A percentile compares a stretch with the other conserved stretches of the same genome.
These are phyloP conservation scores for Lithocarpus polystachyus DNA, from an alignment of 306 rosid genomes.

Conservation along the genomic window DNA sequence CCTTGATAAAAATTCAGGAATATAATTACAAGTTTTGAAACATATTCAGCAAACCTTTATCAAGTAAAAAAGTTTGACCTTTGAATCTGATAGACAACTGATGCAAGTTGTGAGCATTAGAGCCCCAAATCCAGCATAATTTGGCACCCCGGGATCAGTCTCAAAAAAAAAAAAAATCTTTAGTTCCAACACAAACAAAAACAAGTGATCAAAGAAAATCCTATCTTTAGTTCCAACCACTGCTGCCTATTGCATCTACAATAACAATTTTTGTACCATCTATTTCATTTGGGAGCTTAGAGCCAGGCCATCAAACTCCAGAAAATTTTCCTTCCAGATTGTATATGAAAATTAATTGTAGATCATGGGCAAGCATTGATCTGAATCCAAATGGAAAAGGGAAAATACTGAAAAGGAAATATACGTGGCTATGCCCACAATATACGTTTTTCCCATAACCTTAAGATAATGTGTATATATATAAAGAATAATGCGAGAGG, in stretches of 20 bases:
- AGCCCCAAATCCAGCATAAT: conserved; percentile 95
- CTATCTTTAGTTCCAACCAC: conserved; percentile 75
- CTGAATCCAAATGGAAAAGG: conserved; percentile 38
- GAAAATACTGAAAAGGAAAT: neutral
- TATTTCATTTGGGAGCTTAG: conserved; percentile 77
- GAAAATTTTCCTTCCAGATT: conserved; percentile 82
- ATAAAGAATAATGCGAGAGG: neutral
- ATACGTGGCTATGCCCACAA: neutral
- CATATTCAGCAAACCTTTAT: neutral
- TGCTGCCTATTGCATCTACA: conserved; percentile 92
- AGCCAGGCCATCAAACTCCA: conserved; percentile 83
- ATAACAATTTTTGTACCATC: conserved; percentile 63
- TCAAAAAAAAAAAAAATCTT: conserved; percentile 30
- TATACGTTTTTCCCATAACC: neutral
- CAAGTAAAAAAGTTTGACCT: conserved; percentile 38
- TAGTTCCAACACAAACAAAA: conserved; percentile 14
- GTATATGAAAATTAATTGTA: conserved; percentile 81
- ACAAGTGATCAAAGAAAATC: conserved; percentile 6
- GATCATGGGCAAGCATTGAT: conserved; percentile 96
- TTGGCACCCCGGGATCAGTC: conserved; percentile 93
- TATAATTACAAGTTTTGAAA: neutral
- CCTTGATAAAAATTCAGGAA: conserved; percentile 6
- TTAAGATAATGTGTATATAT: neutral
- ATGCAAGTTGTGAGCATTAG: conserved; percentile 95
- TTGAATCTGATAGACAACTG: conserved; percentile 87